phyloP scores from a whole-genome alignment of 495 filamentous ascomycete species.

The Trichoderma virens region DNA sequence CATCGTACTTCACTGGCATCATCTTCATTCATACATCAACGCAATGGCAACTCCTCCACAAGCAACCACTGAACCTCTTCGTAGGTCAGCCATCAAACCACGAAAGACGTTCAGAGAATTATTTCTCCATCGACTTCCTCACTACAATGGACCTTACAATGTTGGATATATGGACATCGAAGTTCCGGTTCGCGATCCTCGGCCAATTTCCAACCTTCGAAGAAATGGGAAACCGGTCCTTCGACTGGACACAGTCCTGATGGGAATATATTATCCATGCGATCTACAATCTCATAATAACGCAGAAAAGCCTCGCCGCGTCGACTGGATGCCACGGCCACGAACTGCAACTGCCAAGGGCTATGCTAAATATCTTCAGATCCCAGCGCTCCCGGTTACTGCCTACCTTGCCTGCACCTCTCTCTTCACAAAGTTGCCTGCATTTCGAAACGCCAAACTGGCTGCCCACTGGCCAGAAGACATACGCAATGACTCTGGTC shows the following conservation, averaged over 20 bases:
- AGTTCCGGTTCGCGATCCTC: constrained; percentile 45
- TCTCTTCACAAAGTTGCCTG: constrained; percentile 51
- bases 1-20: background rate
- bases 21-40: background rate
- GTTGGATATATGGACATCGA: constrained; percentile 61
- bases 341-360: constrained; percentile 40
- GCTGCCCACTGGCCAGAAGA: constrained; percentile 20
- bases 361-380: constrained; percentile 44
- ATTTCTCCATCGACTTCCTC: constrained; percentile 48
- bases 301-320: constrained; percentile 32
- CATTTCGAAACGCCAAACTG: constrained; percentile 43
- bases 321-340: constrained; percentile 48
- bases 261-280: constrained; percentile 60
- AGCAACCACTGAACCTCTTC: background rate
- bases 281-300: constrained; percentile 19
- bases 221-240: constrained; percentile 31
- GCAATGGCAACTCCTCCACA: background rate
- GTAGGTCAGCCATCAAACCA: constrained; percentile 11
- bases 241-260: constrained; percentile 52
- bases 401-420: constrained; percentile 40
- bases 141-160: constrained; percentile 52
- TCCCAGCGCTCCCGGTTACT: constrained; percentile 33
- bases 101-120: constrained; percentile 24
- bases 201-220: constrained; percentile 34
- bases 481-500: constrained; percentile 2